Percentiles rank a stretch among this genome's conserved stretches.
Conservation (phyloP, 1,284 basidiomycete genomes). For the Cutaneotrichosporon cutaneum region DNA sequence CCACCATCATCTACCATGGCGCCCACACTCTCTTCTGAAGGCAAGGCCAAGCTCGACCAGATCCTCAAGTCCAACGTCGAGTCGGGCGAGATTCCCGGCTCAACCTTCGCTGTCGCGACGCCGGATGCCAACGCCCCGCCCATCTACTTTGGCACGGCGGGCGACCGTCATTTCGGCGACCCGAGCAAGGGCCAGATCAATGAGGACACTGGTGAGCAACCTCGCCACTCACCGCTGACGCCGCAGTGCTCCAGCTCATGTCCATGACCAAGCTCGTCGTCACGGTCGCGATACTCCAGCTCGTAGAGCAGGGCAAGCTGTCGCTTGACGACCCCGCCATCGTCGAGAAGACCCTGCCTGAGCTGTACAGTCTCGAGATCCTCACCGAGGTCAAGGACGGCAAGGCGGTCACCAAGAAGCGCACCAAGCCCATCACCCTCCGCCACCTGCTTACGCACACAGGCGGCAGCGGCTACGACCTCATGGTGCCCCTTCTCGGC, state of each 20-base stretch:
- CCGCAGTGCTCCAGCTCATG: conserved; percentile 37
- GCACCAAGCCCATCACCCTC: conserved; percentile 37
- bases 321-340: conserved; percentile 30
- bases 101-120: conserved; percentile 36
- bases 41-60: conserved; percentile 29
- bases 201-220: conserved; percentile 35
- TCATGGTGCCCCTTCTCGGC: conserved; percentile 16
- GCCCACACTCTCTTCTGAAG: conserved; percentile 18
- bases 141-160: conserved; percentile 35
- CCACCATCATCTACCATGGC: conserved; percentile 3
- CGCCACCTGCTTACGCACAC: conserved; percentile 42
- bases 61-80: conserved; percentile 26
- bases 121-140: conserved; percentile 12
- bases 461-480: conserved; percentile 19
- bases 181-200: conserved; percentile 31
- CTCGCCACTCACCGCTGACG: background rate
- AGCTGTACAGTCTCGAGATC: conserved; percentile 34
- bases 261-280: conserved; percentile 43
- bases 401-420: conserved; percentile 26
- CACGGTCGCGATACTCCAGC: conserved; percentile 15
- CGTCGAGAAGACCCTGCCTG: conserved; percentile 38
- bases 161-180: conserved; percentile 34
- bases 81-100: conserved; percentile 31
- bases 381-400: conserved; percentile 34
- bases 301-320: conserved; percentile 22